phyloP scores from a whole-genome alignment of 2,329 filamentous ascomycete genomes.

The Juglanconis sp. region DNA sequence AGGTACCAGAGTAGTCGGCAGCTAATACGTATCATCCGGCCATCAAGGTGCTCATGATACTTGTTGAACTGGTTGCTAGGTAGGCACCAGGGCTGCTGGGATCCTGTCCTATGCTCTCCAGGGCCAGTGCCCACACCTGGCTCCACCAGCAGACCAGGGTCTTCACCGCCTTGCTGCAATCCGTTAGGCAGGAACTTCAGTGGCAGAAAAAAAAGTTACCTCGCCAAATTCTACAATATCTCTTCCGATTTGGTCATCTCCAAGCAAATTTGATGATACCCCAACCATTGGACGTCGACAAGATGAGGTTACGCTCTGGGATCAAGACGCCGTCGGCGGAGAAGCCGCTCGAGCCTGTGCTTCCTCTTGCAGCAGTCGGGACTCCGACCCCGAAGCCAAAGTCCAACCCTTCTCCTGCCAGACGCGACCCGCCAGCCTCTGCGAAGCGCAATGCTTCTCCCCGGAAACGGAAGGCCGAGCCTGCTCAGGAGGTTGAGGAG shows the following conservation, averaged over 20 bases:
- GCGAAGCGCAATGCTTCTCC: constrained; percentile 8
- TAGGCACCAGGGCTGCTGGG: no score
- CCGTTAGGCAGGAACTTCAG: neutral
- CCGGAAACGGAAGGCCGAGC: constrained; percentile 62
- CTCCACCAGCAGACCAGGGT: neutral
- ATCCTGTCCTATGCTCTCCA: no score
- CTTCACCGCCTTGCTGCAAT: constrained; percentile 5
- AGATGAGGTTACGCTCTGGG: constrained; percentile 17
- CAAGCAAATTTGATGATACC: constrained; percentile 5
- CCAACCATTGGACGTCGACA: constrained; percentile 5
- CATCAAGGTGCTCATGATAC: no score
- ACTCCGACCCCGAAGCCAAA: constrained; percentile 4
- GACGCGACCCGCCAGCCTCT: neutral
- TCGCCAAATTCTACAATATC: neutral
- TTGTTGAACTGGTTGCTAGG: no score
- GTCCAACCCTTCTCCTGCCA: neutral
- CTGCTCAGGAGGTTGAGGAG: constrained; percentile 49
- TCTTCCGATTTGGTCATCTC: neutral
- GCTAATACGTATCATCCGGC: no score
- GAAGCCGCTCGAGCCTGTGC: constrained; percentile 7
- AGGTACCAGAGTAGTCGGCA: neutral
- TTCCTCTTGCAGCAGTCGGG: neutral
- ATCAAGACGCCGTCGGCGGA: constrained; percentile 18
- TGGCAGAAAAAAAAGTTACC: constrained; percentile 22
- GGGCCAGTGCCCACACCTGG: neutral